phyloP scores from a whole-genome alignment of 148 eudicot species.

The Polygonum maritimum region DNA sequence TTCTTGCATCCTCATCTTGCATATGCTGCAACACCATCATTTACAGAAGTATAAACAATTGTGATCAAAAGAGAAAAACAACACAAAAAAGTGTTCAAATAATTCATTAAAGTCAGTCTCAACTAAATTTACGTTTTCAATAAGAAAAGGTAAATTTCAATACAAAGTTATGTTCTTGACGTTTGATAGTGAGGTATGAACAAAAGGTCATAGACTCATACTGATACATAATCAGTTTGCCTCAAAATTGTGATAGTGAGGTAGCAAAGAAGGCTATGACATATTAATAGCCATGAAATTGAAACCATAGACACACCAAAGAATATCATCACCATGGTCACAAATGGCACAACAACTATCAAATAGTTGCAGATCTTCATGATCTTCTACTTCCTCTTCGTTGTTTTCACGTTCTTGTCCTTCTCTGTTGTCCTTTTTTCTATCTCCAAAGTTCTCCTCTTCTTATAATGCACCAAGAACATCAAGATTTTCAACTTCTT shows the following conservation, averaged over 20 bases:
- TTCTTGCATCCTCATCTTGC: slow-evolving; percentile 84
- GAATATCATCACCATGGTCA: slow-evolving; percentile 75
- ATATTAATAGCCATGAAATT: neutral
- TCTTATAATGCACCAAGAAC: neutral
- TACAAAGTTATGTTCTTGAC: too few species aligned
- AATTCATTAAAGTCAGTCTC: neutral
- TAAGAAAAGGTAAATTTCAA: too few species aligned
- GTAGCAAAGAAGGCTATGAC: neutral
- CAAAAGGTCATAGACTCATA: too few species aligned
- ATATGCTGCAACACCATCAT: slow-evolving; percentile 47
- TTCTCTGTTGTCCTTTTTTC: neutral
- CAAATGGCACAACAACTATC: slow-evolving; percentile 71
- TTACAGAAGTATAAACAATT: slow-evolving; percentile 9
- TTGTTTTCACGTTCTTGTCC: neutral
- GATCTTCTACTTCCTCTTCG: slow-evolving; percentile 23
- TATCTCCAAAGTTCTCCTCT: neutral
- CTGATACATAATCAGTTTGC: neutral
- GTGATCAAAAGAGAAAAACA: neutral
- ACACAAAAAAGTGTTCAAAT: neutral
- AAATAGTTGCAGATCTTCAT: slow-evolving; percentile 27
- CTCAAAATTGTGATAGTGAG: neutral
- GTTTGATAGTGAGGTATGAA: too few species aligned
- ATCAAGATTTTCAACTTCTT: neutral
- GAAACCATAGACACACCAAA: slow-evolving; percentile 33
- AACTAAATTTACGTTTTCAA: too few species aligned